These are phyloP conservation scores for Botrytis medusae DNA, from an alignment of 2,329 filamentous ascomycete genomes.

Conservation along the genomic window DNA sequence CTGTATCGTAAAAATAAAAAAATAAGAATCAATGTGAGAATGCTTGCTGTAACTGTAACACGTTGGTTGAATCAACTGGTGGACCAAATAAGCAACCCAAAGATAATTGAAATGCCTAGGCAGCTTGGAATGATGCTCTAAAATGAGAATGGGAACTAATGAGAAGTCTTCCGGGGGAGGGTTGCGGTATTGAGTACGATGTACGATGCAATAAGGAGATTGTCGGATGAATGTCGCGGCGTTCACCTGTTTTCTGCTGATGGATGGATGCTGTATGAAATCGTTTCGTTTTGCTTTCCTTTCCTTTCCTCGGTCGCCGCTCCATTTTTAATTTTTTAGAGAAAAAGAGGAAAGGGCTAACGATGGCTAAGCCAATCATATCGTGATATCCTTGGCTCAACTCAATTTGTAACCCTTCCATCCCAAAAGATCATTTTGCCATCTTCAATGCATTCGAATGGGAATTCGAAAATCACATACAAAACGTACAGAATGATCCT, in stretches of 20 bases:
- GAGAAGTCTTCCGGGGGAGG: not conserved
- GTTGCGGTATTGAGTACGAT: not conserved
- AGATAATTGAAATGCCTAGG: not conserved
- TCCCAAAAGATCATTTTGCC: not conserved
- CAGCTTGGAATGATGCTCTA: constrained; percentile 4
- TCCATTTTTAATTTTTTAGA: not conserved
- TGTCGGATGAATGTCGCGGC: constrained; percentile 12
- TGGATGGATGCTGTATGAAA: not conserved
- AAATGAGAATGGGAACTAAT: constrained; percentile 2
- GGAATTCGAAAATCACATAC: not conserved
- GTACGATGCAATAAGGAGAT: not conserved
- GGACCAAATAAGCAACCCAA: constrained; percentile 7
- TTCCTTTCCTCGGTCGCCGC: constrained; percentile 7
- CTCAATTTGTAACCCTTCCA: not conserved
- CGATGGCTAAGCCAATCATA: constrained; percentile 17
- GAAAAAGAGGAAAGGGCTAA: constrained; percentile 5
- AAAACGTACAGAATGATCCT: not conserved
- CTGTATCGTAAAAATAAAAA: constrained; percentile 9
- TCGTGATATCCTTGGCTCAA: not conserved
- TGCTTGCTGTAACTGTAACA: constrained; percentile 12
- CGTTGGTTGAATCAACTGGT: constrained; percentile 13
- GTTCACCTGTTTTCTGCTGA: constrained; percentile 3
- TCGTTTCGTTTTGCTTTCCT: not conserved
- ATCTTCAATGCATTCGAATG: not conserved
- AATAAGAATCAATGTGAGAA: constrained; percentile 7